Evolutionary conservation across 768 basidiomycete species (phyloP).

Genomic region (Guyanaporus albipodus): DNA sequence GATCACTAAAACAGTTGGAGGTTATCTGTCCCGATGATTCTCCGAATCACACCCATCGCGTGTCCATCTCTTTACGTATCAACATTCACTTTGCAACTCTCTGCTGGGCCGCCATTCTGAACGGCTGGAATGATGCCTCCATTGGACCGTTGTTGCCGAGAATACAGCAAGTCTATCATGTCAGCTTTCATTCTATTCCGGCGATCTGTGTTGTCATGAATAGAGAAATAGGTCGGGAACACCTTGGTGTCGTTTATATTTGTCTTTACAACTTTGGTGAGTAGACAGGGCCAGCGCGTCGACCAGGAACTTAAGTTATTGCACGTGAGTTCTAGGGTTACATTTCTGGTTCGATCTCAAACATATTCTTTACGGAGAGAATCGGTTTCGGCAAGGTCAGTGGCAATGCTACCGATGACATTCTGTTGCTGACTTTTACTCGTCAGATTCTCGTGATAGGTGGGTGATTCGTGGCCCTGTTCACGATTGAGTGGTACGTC

Average conservation of each 20-base stretch:
- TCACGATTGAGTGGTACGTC: conserved; percentile 10
- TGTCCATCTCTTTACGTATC: neutral
- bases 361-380: conserved; percentile 40
- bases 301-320: conserved; percentile 17
- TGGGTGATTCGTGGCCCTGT: conserved; percentile 38
- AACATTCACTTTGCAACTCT: conserved; percentile 7
- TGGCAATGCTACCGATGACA: neutral
- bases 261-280: conserved; percentile 41
- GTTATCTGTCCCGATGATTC: neutral
- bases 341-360: conserved; percentile 39
- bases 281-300: conserved; percentile 1
- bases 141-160: conserved; percentile 8
- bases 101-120: conserved; percentile 3
- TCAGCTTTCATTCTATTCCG: neutral
- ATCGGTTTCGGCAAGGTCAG: conserved; percentile 40
- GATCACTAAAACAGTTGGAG: no score
- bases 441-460: conserved; percentile 37
- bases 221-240: conserved; percentile 39
- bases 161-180: conserved; percentile 8
- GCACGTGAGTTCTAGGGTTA: conserved; percentile 32
- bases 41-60: no score
- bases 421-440: neutral
- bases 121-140: conserved; percentile 13
- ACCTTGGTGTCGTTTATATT: conserved; percentile 55
- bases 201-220: neutral